Base-by-base conservation (phyloP, 345 rosid genomes). In the Heritiera littoralis region DNA sequence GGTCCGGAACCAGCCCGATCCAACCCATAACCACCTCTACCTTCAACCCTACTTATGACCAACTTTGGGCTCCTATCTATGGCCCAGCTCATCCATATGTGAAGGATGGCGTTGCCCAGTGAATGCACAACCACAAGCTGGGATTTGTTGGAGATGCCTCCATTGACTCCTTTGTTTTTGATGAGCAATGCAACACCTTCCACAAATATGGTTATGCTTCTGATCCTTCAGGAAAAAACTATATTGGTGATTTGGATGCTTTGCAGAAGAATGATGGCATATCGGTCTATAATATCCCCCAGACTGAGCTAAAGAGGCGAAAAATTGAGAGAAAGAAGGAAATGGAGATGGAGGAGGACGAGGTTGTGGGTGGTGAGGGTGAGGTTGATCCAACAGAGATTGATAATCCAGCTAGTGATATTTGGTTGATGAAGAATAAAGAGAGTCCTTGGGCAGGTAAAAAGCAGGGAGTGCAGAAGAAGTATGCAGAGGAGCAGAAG, bases 391-490 rank as follows among this genome's bases (percentile, higher is more conserved):
- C 77, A 18, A 87, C 73, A 5, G 97, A 92, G 80, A 77, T 88
- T 70, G 89, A 94, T 74, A 94, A 96, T 84, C 99, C 99, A 18
- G 93, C 93, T 6, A 92, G 84, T 0, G 98, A 93, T 43, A 77
- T 84, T 2, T 95, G 99, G 99, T 79, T 95, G 83, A 78, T 80
- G 86, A 92, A 86, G 92, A 95, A 93, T 41, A 90, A 89, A 87
- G 92, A 87, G 87, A 94, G 97, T 38, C 99, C 99, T 0, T 96
- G 99, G 99, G 92, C 97, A 1, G 94, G 98, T 73, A 96, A 94
- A 86, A 94, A 89, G 90, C 95, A 91, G 79, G 97, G 88, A 1
- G 77, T 92, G 77, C 97, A 88, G 74, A 81, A 84, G 12, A 97
- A 95, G 81, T 80, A 93, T 74, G 91, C 98, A 0, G 99, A 95